Evolutionary conservation across 768 basidiomycete genomes (phyloP).

Genomic region (Macrolepiota albuminosa): DNA sequence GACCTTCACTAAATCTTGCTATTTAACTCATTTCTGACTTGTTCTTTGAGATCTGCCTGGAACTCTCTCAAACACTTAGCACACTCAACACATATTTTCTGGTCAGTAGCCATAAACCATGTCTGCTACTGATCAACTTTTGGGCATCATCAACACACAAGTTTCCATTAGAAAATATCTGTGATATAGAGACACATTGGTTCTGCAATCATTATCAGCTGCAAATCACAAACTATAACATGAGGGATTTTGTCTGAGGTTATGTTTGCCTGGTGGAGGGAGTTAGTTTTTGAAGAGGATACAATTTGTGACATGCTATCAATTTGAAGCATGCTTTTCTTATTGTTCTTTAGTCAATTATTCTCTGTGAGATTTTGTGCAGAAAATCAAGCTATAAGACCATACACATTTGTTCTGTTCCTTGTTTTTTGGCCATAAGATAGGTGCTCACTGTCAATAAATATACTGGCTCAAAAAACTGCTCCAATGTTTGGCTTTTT

Average conservation of each 20-base stretch:
- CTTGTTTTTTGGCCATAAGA: not conserved
- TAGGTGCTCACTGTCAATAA: not conserved
- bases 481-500: too few species aligned
- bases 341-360: not conserved
- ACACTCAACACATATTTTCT: too few species aligned
- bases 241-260: not conserved
- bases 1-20: too few species aligned
- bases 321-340: not conserved
- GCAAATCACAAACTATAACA: slow-evolving; percentile 4
- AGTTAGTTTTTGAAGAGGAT: too few species aligned
- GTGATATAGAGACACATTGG: not conserved
- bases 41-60: too few species aligned
- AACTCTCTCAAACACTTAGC: too few species aligned
- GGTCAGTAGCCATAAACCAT: too few species aligned
- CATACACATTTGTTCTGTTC: not conserved
- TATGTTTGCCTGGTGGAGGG: not conserved
- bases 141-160: not conserved
- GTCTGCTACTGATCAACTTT: too few species aligned
- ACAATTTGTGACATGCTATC: too few species aligned
- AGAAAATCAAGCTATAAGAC: not conserved
- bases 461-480: too few species aligned
- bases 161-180: not conserved
- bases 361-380: too few species aligned
- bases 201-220: not conserved
- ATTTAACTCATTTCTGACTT: too few species aligned